A percentile compares a stretch with the other conserved stretches of the same genome.
Conservation (phyloP, 2,329 filamentous ascomycete genomes). For the Apiospora phragmitis region DNA sequence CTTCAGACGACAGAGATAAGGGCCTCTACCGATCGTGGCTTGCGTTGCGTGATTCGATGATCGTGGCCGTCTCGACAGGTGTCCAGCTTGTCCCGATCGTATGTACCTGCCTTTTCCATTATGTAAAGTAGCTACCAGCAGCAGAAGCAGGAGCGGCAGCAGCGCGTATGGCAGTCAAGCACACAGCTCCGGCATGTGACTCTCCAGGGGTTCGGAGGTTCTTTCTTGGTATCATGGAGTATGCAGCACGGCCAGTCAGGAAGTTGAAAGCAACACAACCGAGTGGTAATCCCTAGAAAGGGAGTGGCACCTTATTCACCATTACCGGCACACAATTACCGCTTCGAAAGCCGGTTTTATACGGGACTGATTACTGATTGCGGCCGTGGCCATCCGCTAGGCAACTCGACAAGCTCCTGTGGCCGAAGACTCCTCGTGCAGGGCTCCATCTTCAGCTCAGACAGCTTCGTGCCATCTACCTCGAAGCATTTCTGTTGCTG, state of each 20-base stretch:
- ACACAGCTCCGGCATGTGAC: neutral
- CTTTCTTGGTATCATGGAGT: neutral
- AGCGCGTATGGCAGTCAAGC: no score
- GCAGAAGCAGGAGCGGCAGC: neutral
- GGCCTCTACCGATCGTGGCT: neutral
- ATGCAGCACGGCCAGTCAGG: neutral
- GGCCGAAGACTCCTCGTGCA: neutral
- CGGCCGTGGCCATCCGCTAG: no score
- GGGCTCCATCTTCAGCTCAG: neutral
- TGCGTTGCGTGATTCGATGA: neutral
- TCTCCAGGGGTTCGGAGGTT: neutral
- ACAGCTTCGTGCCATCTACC: neutral
- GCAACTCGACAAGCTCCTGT: neutral
- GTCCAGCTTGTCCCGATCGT: neutral
- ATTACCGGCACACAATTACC: no score
- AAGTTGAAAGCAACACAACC: neutral
- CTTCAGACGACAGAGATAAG: neutral
- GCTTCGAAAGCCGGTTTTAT: no score
- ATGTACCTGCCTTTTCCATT: neutral
- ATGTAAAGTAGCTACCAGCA: neutral
- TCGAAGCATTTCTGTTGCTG: neutral
- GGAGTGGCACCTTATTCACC: no score
- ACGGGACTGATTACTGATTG: no score
- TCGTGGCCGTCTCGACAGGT: neutral
- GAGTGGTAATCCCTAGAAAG: no score